A percentile compares a stretch with the other conserved stretches of the same genome.
Conservation (phyloP, 176 grass and related monocot species). For the Tillandsia fasciculata region DNA sequence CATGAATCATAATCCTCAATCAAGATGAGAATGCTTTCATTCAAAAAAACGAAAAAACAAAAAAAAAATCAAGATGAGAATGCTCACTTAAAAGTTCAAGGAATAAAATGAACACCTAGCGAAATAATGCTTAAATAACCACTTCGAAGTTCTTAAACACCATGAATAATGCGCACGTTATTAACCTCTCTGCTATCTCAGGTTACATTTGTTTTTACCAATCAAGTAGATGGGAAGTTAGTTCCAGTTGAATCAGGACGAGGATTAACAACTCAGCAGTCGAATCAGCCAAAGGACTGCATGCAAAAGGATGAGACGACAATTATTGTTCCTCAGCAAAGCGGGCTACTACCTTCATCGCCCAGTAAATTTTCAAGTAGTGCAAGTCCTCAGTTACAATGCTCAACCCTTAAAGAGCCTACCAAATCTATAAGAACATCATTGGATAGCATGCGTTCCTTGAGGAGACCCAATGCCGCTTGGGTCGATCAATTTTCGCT, state of each 20-base stretch:
- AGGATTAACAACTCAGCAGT: conserved; percentile 31
- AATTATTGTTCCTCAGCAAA: conserved; percentile 24
- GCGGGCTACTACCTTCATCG: conserved; percentile 28
- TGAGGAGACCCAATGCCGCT: conserved; percentile 34
- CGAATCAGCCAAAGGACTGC: conserved; percentile 14
- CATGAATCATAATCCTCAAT: too few species aligned
- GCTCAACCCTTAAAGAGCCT: conserved; percentile 32
- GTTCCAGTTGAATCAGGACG: conserved; percentile 69
- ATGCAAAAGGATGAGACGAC: conserved; percentile 17
- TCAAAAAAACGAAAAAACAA: too few species aligned
- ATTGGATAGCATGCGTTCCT: conserved; percentile 24
- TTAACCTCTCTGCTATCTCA: conserved; percentile 31
- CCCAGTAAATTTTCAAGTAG: conserved; percentile 31
- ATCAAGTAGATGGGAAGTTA: conserved; percentile 96
- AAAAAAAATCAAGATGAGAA: too few species aligned
- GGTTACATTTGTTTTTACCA: conserved; percentile 96
- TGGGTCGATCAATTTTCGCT: conserved; percentile 42
- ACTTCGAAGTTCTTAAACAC: not conserved
- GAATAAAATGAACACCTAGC: too few species aligned
- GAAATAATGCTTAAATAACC: too few species aligned
- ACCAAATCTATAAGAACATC: conserved; percentile 33
- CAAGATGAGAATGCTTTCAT: too few species aligned
- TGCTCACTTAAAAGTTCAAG: too few species aligned
- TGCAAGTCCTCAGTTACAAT: conserved; percentile 40
- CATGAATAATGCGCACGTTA: not conserved